Evolutionary conservation across 805 yeast genomes (phyloP).

Genomic region (Cyberlindnera sargentensis): DNA sequence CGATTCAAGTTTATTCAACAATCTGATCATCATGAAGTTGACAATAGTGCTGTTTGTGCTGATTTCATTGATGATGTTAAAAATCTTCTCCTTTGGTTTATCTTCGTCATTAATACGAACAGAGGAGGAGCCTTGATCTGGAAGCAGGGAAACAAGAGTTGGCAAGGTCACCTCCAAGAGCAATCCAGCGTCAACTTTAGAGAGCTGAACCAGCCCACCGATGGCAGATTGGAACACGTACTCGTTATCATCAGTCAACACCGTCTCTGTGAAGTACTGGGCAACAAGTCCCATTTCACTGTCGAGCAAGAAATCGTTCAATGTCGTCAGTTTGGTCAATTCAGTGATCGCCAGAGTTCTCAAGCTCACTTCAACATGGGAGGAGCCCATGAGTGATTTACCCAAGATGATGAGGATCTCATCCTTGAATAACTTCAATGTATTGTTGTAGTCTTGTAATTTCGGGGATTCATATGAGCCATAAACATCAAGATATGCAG

Average conservation of each 20-base stretch:
- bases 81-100: slow-evolving; percentile 21
- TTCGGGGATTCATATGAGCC: slow-evolving; percentile 19
- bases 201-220: slow-evolving; percentile 43
- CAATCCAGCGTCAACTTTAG: slow-evolving; percentile 30
- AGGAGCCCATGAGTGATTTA: slow-evolving; percentile 60
- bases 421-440: slow-evolving; percentile 38
- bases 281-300: slow-evolving; percentile 58
- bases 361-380: slow-evolving; percentile 62
- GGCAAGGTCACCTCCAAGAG: slow-evolving; percentile 49
- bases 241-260: slow-evolving; percentile 44
- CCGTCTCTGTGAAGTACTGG: slow-evolving; percentile 57
- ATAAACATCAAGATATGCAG: slow-evolving; percentile 41
- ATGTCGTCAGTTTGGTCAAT: slow-evolving; percentile 46
- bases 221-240: slow-evolving; percentile 47
- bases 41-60: slow-evolving; percentile 28
- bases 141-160: slow-evolving; percentile 41
- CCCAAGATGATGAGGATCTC: slow-evolving; percentile 60
- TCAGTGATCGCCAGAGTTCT: slow-evolving; percentile 61
- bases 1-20: slow-evolving; percentile 26
- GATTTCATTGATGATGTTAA: slow-evolving; percentile 19
- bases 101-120: slow-evolving; percentile 20
- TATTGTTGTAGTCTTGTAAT: slow-evolving; percentile 4
- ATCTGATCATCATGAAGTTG: slow-evolving; percentile 32
- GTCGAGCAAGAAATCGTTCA: slow-evolving; percentile 39
- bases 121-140: slow-evolving; percentile 31